Evolutionary conservation across 257 asterid genomes (phyloP).

Genomic region (Solanum sitiens): DNA sequence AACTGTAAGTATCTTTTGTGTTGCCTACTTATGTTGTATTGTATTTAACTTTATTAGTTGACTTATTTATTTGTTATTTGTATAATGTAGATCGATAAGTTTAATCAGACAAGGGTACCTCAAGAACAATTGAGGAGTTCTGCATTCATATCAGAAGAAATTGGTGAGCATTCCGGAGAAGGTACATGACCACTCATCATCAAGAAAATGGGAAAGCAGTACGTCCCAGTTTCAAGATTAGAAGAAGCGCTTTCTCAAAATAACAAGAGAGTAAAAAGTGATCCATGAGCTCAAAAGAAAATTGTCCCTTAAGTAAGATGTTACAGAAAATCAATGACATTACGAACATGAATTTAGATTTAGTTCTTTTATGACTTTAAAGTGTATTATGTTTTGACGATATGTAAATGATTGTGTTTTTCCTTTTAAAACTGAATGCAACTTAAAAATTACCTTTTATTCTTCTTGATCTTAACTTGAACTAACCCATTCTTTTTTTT

Average conservation of each 20-base stretch:
- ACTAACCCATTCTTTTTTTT: too few relatives aligned
- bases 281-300: too few relatives aligned
- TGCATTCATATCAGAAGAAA: neutral
- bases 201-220: neutral
- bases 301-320: neutral
- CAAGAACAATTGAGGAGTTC: neutral
- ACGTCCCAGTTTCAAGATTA: neutral
- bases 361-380: neutral
- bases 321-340: neutral
- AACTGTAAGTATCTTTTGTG: neutral
- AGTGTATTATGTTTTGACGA: neutral
- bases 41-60: neutral
- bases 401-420: neutral
- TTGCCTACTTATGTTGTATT: neutral
- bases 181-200: neutral
- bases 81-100: neutral
- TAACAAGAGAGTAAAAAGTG: neutral
- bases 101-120: neutral
- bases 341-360: neutral
- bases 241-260: neutral
- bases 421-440: neutral
- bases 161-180: neutral
- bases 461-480: neutral
- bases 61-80: neutral
- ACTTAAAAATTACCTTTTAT: neutral